phyloP scores from a whole-genome alignment of 2,329 filamentous ascomycete species.

The Byssothecium circinans region DNA sequence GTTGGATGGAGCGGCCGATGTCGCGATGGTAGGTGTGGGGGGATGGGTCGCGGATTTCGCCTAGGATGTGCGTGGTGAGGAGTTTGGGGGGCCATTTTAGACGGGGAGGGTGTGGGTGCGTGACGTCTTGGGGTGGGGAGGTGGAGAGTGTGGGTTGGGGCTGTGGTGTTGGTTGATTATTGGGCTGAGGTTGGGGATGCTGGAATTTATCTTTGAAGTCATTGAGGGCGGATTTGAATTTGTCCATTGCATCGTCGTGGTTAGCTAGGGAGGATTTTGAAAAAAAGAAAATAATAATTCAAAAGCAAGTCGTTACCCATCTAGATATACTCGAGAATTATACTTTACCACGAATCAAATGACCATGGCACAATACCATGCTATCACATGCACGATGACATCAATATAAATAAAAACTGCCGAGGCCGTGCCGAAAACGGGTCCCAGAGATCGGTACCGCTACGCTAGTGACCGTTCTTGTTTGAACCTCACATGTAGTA shows the following conservation, averaged over 20 bases:
- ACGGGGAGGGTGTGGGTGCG: neutral
- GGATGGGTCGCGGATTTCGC: conserved; percentile 12
- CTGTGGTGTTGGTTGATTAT: neutral
- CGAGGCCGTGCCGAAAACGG: no score
- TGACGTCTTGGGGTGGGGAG: no score
- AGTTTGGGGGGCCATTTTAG: conserved; percentile 14
- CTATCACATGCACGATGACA: no score
- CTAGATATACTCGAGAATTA: no score
- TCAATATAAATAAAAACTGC: no score
- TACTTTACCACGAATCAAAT: no score
- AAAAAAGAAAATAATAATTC: neutral
- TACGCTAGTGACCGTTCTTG: no score
- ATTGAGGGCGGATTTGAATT: conserved; percentile 1
- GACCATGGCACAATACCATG: no score
- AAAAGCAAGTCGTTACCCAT: no score
- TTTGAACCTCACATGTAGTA: no score
- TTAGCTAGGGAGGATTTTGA: neutral
- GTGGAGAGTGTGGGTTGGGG: neutral
- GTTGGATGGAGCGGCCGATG: conserved; percentile 9
- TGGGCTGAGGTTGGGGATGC: neutral
- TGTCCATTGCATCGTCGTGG: conserved; percentile 2
- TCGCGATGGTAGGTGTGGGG: conserved; percentile 10
- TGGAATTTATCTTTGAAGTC: conserved; percentile 3
- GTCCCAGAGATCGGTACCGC: no score
- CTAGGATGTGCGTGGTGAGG: conserved; percentile 4